Evolutionary conservation across 768 basidiomycete genomes (phyloP), one percentile per base, ranked within the genome.

Genomic region (Multifurca ochricompacta): DNA sequence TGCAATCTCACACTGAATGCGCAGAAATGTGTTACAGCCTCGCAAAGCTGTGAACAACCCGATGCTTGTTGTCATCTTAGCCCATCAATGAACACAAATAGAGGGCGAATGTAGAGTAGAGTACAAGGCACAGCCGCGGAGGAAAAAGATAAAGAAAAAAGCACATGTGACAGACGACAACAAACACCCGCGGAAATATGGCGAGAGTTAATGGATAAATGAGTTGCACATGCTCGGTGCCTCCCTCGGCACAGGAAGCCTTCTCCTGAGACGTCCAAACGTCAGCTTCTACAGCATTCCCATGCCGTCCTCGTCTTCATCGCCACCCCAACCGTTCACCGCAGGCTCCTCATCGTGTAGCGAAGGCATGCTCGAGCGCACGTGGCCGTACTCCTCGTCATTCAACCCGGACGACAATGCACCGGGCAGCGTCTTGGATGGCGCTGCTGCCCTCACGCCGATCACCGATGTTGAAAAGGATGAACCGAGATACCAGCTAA

Each of bases 281-380:
- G 34, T 56, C 48, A 32, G 19, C 30, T 49, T 30, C 68, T 59
- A 72, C 34, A 81, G 63, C 78, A 87, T 81, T 36, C 85, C 84
- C 83, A 88, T 87, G 41, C 79, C 82, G 63, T 87, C 83, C 60
- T 80, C 85, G 10, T 54, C 54, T 50, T 78, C 84, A 47, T 82
- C 80, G 37, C 74, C 80, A 32, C 85, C 86, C 85, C 86, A 87
- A 21, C 85, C 83, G 61, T 77, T 82, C 4, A 79, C 79, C 5
- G 79, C 73, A 39, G 56, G 56, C 28, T 57, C 56, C 19, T 57
- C 56, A 4, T 56, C 55, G 25, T 51, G 49, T 3, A 28, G 43
- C 9, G 43, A 19, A 18, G 32, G 54, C 9, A 39, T 18, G 2
- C 6, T 11, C 32, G 42, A 14, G 11, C 28, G 50, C 34, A 18